Base-by-base conservation (phyloP, 2,329 filamentous ascomycete species). In the Gaeumannomyces sp. region DNA sequence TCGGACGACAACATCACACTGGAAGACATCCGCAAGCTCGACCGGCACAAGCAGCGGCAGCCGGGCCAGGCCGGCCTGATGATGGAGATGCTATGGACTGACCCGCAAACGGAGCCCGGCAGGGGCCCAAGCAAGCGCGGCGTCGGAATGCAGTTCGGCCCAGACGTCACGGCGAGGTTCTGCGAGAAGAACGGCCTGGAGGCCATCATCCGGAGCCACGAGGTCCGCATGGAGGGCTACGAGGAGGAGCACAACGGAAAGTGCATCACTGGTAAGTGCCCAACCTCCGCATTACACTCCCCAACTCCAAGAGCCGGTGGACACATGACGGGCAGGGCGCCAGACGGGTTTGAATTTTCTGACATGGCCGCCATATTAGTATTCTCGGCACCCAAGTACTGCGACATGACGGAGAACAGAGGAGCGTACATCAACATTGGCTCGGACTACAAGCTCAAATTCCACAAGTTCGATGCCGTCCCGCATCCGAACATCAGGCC, bases 41-140 rank as follows among this genome's bases (percentile, higher is more conserved):
- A 78, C 68, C 77, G 77, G 63, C 76, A 78, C 66, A 78, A 79
- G 69, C 75, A 77, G 64, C 76, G 77, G 59, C 67, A 75, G 74
- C 65, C 95, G 3, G 95, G 95, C 38, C 95, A 99, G 76, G 81
- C 90, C 61, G 95, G 95, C 19, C 80, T 99, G 71, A 99, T 99
- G 95, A 99, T 99, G 95, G 95, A 99, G 79, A 99, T 99, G 95
- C 85, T 99, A 60, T 99, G 95, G 95, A 98, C 95, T 0, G 95
- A 99, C 74, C 95, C 95, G 3, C 95, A 99, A 76, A 84, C 90
- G 0, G 83, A 88, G 70, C 88, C 90, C 33, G 95, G 95, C 63
- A 88, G 95, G 70, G 92, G 93, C 11, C 95, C 95, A 59, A 97
- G 93, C 81, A 99, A 99, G 83, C 87, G 95, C 74, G 95, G 95